phyloP scores from a whole-genome alignment of 148 eudicot species.

The Cornus suecica region DNA sequence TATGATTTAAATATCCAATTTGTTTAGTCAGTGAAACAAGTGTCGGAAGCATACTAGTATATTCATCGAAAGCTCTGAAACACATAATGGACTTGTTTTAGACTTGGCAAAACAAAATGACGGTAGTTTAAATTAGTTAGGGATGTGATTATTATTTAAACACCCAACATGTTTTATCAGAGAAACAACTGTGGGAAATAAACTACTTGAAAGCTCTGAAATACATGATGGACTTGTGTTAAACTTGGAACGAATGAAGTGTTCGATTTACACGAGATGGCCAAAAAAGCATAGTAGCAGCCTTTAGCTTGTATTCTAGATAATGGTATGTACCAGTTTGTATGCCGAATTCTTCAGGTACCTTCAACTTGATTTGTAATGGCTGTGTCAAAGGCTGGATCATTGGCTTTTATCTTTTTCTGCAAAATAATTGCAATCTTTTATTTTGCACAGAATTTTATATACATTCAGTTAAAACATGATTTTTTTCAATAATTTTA shows the following conservation, averaged over 20 bases:
- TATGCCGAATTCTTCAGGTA: too few species aligned
- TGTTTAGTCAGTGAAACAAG: neutral
- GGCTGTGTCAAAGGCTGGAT: too few species aligned
- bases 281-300: too few species aligned
- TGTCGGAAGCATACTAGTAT: neutral
- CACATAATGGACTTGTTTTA: neutral
- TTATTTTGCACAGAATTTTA: too few species aligned
- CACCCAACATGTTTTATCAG: neutral
- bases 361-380: too few species aligned
- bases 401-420: too few species aligned
- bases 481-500: neutral
- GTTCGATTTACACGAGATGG: too few species aligned
- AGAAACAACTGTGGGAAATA: neutral
- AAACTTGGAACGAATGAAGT: too few species aligned
- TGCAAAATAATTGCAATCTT: too few species aligned
- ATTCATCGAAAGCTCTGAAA: neutral
- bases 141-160: neutral
- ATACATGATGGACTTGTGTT: neutral
- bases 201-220: neutral
- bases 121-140: neutral
- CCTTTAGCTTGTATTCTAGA: too few species aligned
- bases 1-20: neutral
- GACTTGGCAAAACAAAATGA: neutral
- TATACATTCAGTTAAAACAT: too few species aligned
- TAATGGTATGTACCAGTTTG: too few species aligned